A percentile compares a stretch with the other conserved stretches of the same genome.
Evolutionary conservation across 805 yeast species (phyloP).

Genomic region (Candida nonsorbophila): DNA sequence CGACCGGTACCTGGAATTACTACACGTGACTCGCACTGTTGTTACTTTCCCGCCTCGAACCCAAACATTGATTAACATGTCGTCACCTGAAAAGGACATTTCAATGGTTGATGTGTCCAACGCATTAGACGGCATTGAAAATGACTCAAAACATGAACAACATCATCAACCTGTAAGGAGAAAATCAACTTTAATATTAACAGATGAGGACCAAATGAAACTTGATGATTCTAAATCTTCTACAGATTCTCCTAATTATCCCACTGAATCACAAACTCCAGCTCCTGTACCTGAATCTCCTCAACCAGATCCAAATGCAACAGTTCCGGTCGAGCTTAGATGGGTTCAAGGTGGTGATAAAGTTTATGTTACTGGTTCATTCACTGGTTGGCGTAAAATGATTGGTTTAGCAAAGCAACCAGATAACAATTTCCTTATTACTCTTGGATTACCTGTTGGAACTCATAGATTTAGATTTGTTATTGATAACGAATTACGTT

Average conservation of each 20-base stretch:
- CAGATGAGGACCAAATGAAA: constrained; percentile 59
- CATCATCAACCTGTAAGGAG: constrained; percentile 37
- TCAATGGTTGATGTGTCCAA: constrained; percentile 41
- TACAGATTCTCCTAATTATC: not conserved
- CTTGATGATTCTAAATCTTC: constrained; percentile 15
- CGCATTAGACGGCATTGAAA: constrained; percentile 13
- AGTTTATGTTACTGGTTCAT: constrained; percentile 95
- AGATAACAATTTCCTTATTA: constrained; percentile 57
- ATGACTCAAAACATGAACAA: constrained; percentile 1
- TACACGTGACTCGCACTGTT: too few species aligned
- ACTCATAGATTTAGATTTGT: constrained; percentile 92
- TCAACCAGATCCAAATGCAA: constrained; percentile 21
- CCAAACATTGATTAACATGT: too few species aligned
- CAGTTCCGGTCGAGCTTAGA: constrained; percentile 60
- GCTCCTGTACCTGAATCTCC: constrained; percentile 2
- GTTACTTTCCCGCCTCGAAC: too few species aligned
- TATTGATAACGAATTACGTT: constrained; percentile 87
- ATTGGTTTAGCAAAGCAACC: constrained; percentile 65
- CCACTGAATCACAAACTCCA: constrained; percentile 1
- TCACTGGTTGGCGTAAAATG: constrained; percentile 98
- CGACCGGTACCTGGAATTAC: too few species aligned
- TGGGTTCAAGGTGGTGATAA: constrained; percentile 97
- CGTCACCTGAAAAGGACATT: constrained; percentile 26
- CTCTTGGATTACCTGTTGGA: constrained; percentile 78
- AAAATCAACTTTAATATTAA: constrained; percentile 66